A percentile compares a stretch with the other conserved stretches of the same genome.
phyloP scores from a whole-genome alignment of 1,284 basidiomycete species.

The Tylopilus sp. region DNA sequence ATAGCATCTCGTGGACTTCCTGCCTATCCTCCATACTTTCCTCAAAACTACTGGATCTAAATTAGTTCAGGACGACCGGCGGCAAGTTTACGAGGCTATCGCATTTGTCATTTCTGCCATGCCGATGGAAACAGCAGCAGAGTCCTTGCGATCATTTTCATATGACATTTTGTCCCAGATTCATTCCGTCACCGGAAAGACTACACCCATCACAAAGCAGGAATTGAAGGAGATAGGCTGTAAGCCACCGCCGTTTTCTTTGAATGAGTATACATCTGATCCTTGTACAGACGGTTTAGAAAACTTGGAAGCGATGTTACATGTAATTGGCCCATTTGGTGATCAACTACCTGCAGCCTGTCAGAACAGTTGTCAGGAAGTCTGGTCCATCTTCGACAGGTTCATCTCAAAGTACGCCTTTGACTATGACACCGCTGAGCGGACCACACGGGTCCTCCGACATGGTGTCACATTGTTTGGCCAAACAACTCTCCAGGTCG shows the following conservation, averaged over 20 bases:
- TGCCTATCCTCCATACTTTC: conserved; percentile 91
- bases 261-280: not conserved
- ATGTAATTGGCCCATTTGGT: conserved; percentile 77
- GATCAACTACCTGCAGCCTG: conserved; percentile 81
- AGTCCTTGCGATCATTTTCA: conserved; percentile 82
- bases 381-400: conserved; percentile 82
- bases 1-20: conserved; percentile 87
- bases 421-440: conserved; percentile 80
- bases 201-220: conserved; percentile 54
- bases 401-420: conserved; percentile 82
- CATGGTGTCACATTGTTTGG: conserved; percentile 84
- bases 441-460: conserved; percentile 84
- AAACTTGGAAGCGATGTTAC: conserved; percentile 86
- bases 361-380: conserved; percentile 73
- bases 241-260: conserved; percentile 39
- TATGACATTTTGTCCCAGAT: conserved; percentile 72
- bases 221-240: conserved; percentile 64
- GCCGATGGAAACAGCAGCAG: conserved; percentile 82
- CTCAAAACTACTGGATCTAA: conserved; percentile 74
- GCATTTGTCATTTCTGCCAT: conserved; percentile 93
- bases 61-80: conserved; percentile 83
- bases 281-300: conserved; percentile 70
- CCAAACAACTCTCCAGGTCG: conserved; percentile 61
- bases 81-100: conserved; percentile 93
- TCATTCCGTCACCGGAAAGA: conserved; percentile 56